Conservation (phyloP, 1,139 yeast genomes). For the Saccharomycopsis crataegensis region DNA sequence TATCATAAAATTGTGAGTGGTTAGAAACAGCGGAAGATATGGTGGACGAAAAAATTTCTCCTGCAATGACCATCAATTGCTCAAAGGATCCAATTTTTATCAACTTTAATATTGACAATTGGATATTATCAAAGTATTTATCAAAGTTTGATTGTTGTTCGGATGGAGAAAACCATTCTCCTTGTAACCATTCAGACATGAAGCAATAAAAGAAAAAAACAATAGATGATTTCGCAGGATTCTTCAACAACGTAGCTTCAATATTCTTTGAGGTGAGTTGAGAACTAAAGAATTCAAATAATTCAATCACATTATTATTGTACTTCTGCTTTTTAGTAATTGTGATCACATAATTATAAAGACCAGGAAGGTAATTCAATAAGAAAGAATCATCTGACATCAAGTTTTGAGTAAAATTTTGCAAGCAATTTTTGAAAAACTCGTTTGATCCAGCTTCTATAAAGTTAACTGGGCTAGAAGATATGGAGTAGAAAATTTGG, state of each 20-base stretch:
- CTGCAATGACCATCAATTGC: constrained; percentile 59
- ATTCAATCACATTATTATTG: constrained; percentile 4
- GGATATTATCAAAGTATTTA: constrained; percentile 34
- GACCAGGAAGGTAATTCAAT: constrained; percentile 58
- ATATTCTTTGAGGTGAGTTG: constrained; percentile 24
- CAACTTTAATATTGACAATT: constrained; percentile 40
- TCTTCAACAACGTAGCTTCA: constrained; percentile 33
- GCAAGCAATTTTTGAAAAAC: constrained; percentile 36
- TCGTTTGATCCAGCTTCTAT: constrained; percentile 27
- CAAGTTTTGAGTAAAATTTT: constrained; percentile 34
- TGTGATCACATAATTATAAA: constrained; percentile 34
- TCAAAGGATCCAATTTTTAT: constrained; percentile 74
- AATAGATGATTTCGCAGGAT: constrained; percentile 54
- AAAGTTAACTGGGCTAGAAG: constrained; percentile 25
- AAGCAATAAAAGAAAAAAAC: constrained; percentile 54
- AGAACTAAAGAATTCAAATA: constrained; percentile 30
- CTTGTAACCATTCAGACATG: constrained; percentile 40
- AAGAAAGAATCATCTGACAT: constrained; percentile 55
- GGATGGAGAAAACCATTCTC: constrained; percentile 23
- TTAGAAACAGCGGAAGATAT: constrained; percentile 24
- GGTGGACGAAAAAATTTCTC: constrained; percentile 49
- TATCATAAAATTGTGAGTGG: constrained; percentile 47
- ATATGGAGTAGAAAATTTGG: constrained; percentile 40
- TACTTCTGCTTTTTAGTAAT: constrained; percentile 24
- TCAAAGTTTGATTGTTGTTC: constrained; percentile 36